These are phyloP conservation scores for Xylariaceae sp. DNA, from an alignment of 2,329 filamentous ascomycete genomes.

Conservation along the genomic window DNA sequence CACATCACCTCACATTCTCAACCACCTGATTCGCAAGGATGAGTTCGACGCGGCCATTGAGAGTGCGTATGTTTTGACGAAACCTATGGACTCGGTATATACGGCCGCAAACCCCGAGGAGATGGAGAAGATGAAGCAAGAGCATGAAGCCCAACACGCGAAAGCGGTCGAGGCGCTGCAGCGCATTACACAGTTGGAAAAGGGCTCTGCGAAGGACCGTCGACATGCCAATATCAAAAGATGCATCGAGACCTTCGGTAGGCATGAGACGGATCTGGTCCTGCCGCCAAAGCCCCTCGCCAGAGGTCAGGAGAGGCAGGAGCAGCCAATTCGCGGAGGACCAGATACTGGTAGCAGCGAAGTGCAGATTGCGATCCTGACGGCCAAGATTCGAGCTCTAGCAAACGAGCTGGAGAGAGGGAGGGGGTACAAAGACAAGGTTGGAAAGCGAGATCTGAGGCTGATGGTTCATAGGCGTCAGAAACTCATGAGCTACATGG, in stretches of 20 bases:
- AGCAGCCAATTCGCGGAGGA: slow-evolving; percentile 68
- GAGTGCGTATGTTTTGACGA: slow-evolving; percentile 71
- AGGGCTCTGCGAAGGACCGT: slow-evolving; percentile 78
- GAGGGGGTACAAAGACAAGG: slow-evolving; percentile 81
- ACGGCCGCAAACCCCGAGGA: slow-evolving; percentile 47
- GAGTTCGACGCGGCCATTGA: slow-evolving; percentile 72
- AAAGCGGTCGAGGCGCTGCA: slow-evolving; percentile 77
- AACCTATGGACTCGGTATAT: slow-evolving; percentile 52
- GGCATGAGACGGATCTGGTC: slow-evolving; percentile 80
- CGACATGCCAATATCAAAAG: slow-evolving; percentile 82
- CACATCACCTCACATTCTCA: slow-evolving; percentile 64
- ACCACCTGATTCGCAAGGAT: slow-evolving; percentile 73
- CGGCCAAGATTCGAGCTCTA: slow-evolving; percentile 86
- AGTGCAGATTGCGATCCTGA: slow-evolving; percentile 96
- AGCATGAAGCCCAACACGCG: slow-evolving; percentile 62
- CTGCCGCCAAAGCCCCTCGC: slow-evolving; percentile 68
- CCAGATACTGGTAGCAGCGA: slow-evolving; percentile 94
- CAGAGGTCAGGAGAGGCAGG: slow-evolving; percentile 47
- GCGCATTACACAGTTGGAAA: slow-evolving; percentile 78
- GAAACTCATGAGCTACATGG: slow-evolving; percentile 85
- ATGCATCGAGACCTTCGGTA: slow-evolving; percentile 86
- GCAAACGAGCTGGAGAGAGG: slow-evolving; percentile 72
- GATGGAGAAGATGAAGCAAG: slow-evolving; percentile 42
- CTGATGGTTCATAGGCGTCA: slow-evolving; percentile 87
- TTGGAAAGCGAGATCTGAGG: slow-evolving; percentile 90